A percentile compares a stretch with the other conserved stretches of the same genome.
Evolutionary conservation across 805 yeast genomes (phyloP).

Genomic region (Barnettozyma populi): DNA sequence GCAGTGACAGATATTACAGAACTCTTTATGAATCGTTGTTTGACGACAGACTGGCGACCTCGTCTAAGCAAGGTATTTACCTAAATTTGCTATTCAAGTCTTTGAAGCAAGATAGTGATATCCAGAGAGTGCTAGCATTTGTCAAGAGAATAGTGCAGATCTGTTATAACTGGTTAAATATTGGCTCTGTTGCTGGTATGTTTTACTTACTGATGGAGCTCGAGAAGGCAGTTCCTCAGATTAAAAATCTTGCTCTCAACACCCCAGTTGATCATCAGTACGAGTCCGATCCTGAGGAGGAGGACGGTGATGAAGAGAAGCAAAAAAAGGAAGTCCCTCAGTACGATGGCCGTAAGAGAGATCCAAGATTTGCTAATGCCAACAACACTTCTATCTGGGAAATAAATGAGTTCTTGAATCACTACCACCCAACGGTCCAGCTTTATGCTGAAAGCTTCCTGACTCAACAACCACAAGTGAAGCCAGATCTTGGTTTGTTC

Average conservation of each 20-base stretch:
- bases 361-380: conserved; percentile 90
- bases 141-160: conserved; percentile 86
- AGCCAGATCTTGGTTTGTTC: conserved; percentile 89
- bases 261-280: conserved; percentile 47
- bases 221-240: conserved; percentile 55
- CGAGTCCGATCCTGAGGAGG: conserved; percentile 43
- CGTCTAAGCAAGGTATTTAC: conserved; percentile 91
- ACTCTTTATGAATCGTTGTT: conserved; percentile 85
- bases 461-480: conserved; percentile 39
- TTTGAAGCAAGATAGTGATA: conserved; percentile 59
- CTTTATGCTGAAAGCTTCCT: conserved; percentile 68
- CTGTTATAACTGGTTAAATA: conserved; percentile 77
- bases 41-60: conserved; percentile 75
- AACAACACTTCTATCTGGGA: conserved; percentile 85
- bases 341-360: conserved; percentile 86
- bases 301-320: conserved; percentile 26
- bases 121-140: conserved; percentile 74
- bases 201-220: conserved; percentile 67
- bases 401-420: conserved; percentile 61
- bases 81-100: conserved; percentile 82
- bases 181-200: conserved; percentile 87
- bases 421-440: conserved; percentile 89
- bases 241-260: conserved; percentile 55
- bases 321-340: conserved; percentile 12
- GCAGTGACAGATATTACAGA: conserved; percentile 68